Percentiles rank a stretch among this genome's conserved stretches.
These are phyloP conservation scores for Thielaviopsis punctulata DNA, from an alignment of 2,329 filamentous ascomycete genomes.

Conservation along the genomic window DNA sequence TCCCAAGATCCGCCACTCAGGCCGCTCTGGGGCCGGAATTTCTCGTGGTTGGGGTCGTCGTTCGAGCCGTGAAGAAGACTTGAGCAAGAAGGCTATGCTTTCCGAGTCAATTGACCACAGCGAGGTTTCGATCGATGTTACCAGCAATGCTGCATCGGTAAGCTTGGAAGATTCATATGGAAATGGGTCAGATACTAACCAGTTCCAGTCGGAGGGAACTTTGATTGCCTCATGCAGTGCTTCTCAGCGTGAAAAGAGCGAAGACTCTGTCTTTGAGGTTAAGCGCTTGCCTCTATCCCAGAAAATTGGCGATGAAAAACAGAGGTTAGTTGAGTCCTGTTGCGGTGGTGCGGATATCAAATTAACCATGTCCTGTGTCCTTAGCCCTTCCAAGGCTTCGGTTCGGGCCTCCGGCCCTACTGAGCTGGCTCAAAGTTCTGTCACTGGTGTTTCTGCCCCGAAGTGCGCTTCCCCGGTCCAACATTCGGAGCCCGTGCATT, in stretches of 20 bases:
- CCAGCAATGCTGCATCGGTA: conserved; percentile 7
- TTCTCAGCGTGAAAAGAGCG: conserved; percentile 5
- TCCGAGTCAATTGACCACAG: conserved; percentile 3
- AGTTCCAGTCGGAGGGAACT: conserved; percentile 2
- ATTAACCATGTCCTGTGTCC: not conserved
- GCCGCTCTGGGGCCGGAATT: not conserved
- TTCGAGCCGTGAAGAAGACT: conserved; percentile 4
- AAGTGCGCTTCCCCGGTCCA: conserved; percentile 7
- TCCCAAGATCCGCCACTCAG: conserved; percentile 20
- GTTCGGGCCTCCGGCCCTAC: conserved; percentile 2
- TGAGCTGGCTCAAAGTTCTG: not conserved
- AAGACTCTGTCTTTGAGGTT: conserved; percentile 7
- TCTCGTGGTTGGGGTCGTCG: conserved; percentile 7
- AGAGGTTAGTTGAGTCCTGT: not conserved
- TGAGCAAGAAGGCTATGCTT: conserved; percentile 5
- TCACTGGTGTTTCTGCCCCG: conserved; percentile 1
- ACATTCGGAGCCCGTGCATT: conserved; percentile 1
- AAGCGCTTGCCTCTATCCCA: conserved; percentile 6
- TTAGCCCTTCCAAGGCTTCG: conserved; percentile 6
- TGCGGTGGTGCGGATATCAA: not conserved
- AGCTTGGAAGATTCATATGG: not conserved
- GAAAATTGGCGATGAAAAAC: conserved; percentile 4
- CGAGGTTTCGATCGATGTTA: conserved; percentile 8
- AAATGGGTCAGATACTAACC: not conserved
- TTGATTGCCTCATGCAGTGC: conserved; percentile 3